Percentiles rank a stretch among this genome's conserved stretches.
These are phyloP conservation scores for Cystoisospora suis DNA, from an alignment of 169 alveolate species.

Conservation along the genomic window DNA sequence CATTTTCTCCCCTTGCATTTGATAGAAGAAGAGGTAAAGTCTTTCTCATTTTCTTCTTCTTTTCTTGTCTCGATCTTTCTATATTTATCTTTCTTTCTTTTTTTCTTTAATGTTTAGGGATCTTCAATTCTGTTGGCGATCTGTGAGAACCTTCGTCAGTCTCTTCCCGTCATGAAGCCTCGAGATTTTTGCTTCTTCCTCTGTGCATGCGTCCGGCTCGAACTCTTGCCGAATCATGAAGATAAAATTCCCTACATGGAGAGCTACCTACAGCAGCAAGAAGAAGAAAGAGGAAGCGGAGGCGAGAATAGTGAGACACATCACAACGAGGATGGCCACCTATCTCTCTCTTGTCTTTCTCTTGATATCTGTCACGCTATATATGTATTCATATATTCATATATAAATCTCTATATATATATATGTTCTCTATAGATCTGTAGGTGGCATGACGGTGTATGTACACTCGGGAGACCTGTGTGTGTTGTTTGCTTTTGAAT, in stretches of 20 bases:
- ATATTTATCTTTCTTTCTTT: neutral
- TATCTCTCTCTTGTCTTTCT: neutral
- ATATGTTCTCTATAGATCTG: neutral
- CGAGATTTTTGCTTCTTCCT: constrained; percentile 21
- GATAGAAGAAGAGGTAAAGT: too few species aligned
- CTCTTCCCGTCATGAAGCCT: neutral
- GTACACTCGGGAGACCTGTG: neutral
- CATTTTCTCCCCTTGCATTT: too few species aligned
- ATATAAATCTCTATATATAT: neutral
- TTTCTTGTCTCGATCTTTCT: neutral
- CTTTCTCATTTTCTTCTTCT: too few species aligned
- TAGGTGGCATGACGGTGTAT: neutral
- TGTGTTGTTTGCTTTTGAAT: neutral
- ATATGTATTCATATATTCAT: neutral
- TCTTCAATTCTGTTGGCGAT: neutral
- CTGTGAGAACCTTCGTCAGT: neutral
- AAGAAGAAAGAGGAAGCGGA: neutral
- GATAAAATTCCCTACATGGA: constrained; percentile 18
- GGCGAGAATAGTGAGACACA: neutral
- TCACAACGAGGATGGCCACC: neutral
- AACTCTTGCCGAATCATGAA: neutral
- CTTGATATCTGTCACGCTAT: neutral
- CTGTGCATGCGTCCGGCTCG: constrained; percentile 24
- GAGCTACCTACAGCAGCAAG: neutral
- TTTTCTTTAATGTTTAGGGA: neutral